A percentile compares a stretch with the other conserved stretches of the same genome.
phyloP scores from a whole-genome alignment of 495 filamentous ascomycete species.

The Aspergillus steynii region DNA sequence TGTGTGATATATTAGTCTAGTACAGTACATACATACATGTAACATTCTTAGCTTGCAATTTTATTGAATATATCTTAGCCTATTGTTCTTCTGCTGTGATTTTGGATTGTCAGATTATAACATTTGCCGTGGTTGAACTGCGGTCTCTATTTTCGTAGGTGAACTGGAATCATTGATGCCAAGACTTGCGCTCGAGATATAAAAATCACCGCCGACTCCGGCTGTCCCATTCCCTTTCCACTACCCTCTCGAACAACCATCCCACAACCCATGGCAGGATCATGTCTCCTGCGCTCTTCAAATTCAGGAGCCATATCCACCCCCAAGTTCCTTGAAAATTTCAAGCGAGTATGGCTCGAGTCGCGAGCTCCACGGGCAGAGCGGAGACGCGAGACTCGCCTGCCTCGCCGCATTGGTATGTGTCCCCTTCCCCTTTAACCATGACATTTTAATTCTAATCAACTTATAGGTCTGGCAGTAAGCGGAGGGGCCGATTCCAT shows the following conservation, averaged over 20 bases:
- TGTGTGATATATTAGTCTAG: conserved; percentile 1
- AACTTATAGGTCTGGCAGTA: conserved; percentile 68
- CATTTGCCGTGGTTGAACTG: too few species aligned
- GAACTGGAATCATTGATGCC: too few species aligned
- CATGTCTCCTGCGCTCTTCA: conserved; percentile 10
- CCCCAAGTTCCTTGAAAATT: conserved; percentile 52
- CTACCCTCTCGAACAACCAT: not conserved
- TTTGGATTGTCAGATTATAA: too few species aligned
- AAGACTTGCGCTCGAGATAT: too few species aligned
- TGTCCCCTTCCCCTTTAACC: conserved; percentile 4
- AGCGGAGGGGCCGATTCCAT: conserved; percentile 97
- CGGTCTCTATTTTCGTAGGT: too few species aligned
- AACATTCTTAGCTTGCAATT: not conserved
- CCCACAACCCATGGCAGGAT: conserved; percentile 16
- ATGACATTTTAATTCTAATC: not conserved
- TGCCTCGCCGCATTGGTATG: conserved; percentile 23
- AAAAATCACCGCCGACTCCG: not conserved
- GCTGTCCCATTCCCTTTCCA: not conserved
- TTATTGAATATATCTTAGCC: too few species aligned
- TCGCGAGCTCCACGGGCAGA: conserved; percentile 23
- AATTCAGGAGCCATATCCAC: conserved; percentile 43
- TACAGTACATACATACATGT: conserved; percentile 3
- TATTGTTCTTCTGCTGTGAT: too few species aligned
- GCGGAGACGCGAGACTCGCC: conserved; percentile 14
- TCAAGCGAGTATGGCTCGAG: conserved; percentile 51